Evolutionary conservation across 2,329 filamentous ascomycete species (phyloP).

Genomic region (Nemania serpens): DNA sequence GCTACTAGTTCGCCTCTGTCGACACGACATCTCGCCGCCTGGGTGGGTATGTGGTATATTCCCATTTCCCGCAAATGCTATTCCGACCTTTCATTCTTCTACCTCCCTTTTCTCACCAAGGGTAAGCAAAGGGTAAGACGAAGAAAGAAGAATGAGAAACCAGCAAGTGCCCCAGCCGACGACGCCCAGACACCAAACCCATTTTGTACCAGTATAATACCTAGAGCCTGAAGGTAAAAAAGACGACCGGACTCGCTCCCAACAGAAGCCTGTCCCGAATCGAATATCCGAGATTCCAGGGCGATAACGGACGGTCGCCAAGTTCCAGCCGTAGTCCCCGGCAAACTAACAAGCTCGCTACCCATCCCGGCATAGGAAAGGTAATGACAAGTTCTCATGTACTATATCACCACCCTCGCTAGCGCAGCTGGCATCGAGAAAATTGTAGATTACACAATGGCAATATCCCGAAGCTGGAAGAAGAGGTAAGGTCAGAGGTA

Average conservation of each 20-base stretch:
- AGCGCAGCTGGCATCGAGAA: slow-evolving; percentile 23
- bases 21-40: slow-evolving; percentile 38
- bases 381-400: slow-evolving; percentile 36
- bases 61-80: slow-evolving; percentile 38
- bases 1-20: slow-evolving; percentile 56
- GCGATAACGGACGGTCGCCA: slow-evolving; percentile 3
- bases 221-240: slow-evolving; percentile 30
- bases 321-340: slow-evolving; percentile 8
- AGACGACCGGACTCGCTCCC: slow-evolving; percentile 16
- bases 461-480: slow-evolving; percentile 32
- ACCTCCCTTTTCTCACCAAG: slow-evolving; percentile 43
- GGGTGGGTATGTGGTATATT: slow-evolving; percentile 55
- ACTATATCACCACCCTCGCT: slow-evolving; percentile 35
- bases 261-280: slow-evolving; percentile 2
- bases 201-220: slow-evolving; percentile 29
- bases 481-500: slow-evolving; percentile 62
- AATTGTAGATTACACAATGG: slow-evolving; percentile 26
- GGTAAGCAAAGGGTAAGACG: slow-evolving; percentile 45
- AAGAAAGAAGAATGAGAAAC: slow-evolving; percentile 23
- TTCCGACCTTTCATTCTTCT: slow-evolving; percentile 40
- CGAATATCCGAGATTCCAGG: background rate
- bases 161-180: slow-evolving; percentile 17
- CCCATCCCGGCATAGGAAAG: slow-evolving; percentile 35
- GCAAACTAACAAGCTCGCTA: slow-evolving; percentile 14
- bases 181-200: slow-evolving; percentile 5